Percentiles rank a stretch among this genome's conserved stretches.
Conservation (phyloP, 208 protist species). For the Leishmania tropica region DNA sequence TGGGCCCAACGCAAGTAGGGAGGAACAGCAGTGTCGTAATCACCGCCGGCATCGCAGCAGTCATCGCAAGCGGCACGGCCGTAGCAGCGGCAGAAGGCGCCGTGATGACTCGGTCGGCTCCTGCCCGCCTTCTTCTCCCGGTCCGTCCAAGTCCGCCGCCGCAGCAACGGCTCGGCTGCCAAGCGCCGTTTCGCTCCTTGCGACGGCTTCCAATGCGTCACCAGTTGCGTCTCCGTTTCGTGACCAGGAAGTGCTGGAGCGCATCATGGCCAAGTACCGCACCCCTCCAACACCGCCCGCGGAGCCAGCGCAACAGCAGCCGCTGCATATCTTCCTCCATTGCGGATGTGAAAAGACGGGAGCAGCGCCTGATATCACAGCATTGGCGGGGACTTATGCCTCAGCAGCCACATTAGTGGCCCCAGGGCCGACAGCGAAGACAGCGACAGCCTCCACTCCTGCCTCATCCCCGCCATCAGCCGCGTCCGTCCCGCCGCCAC, state of each 20-base stretch:
- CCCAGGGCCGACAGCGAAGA: neutral
- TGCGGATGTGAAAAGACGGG: conserved; percentile 20
- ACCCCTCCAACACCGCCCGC: conserved; percentile 7
- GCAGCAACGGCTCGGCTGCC: neutral
- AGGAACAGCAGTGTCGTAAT: neutral
- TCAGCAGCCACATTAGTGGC: neutral
- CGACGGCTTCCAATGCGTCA: neutral
- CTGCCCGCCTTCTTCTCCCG: neutral
- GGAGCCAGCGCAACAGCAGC: conserved; percentile 5
- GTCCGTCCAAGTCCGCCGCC: neutral
- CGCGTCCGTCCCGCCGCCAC: neutral
- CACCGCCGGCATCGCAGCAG: neutral
- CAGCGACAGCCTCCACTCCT: neutral
- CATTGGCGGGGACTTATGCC: neutral
- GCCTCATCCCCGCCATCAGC: neutral
- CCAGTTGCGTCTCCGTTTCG: conserved; percentile 31
- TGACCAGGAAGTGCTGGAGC: conserved; percentile 42
- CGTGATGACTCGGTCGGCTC: neutral
- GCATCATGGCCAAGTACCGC: conserved; percentile 34
- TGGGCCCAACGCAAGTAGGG: neutral
- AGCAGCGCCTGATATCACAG: neutral
- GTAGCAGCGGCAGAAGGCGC: neutral
- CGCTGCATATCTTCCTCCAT: conserved; percentile 42
- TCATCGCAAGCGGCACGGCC: neutral
- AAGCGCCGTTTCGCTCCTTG: conserved; percentile 17